phyloP scores from a whole-genome alignment of 495 filamentous ascomycete genomes.

The Hypoxylon fragiforme region DNA sequence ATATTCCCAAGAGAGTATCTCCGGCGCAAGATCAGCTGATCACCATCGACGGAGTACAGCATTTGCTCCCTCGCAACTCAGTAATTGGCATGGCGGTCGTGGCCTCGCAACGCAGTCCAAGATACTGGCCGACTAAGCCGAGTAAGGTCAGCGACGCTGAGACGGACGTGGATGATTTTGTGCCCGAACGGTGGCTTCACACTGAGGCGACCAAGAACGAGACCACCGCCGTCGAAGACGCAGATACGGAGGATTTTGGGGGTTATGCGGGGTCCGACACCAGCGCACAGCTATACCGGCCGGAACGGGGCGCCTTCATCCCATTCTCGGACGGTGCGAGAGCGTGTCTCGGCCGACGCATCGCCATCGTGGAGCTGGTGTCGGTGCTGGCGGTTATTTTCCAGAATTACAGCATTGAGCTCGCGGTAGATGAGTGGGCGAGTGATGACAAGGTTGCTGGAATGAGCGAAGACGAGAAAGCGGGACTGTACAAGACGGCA shows the following conservation, averaged over 20 bases:
- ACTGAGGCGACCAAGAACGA: conserved; percentile 8
- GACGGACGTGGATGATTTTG: conserved; percentile 50
- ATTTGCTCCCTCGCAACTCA: conserved; percentile 53
- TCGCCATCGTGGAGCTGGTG: conserved; percentile 76
- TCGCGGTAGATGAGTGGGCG: conserved; percentile 64
- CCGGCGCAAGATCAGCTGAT: conserved; percentile 53
- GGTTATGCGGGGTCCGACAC: conserved; percentile 59
- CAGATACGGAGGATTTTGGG: conserved; percentile 57
- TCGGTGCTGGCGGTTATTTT: conserved; percentile 70
- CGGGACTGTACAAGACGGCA: conserved; percentile 57
- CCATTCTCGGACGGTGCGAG: conserved; percentile 74
- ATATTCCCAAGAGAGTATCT: conserved; percentile 62
- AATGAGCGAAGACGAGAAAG: conserved; percentile 55
- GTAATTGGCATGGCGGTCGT: conserved; percentile 51
- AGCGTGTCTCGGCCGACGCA: conserved; percentile 69
- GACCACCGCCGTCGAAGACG: conserved; percentile 28
- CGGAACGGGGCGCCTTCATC: conserved; percentile 65
- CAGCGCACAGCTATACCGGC: conserved; percentile 57
- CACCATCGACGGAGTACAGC: conserved; percentile 51
- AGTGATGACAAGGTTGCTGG: conserved; percentile 60
- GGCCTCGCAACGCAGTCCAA: conserved; percentile 62
- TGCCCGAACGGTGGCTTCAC: conserved; percentile 53
- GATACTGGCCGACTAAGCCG: conserved; percentile 60
- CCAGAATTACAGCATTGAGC: conserved; percentile 64
- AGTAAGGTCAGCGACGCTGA: conserved; percentile 40